Evolutionary conservation across 768 basidiomycete genomes (phyloP).

Genomic region (Lentinula edodes): DNA sequence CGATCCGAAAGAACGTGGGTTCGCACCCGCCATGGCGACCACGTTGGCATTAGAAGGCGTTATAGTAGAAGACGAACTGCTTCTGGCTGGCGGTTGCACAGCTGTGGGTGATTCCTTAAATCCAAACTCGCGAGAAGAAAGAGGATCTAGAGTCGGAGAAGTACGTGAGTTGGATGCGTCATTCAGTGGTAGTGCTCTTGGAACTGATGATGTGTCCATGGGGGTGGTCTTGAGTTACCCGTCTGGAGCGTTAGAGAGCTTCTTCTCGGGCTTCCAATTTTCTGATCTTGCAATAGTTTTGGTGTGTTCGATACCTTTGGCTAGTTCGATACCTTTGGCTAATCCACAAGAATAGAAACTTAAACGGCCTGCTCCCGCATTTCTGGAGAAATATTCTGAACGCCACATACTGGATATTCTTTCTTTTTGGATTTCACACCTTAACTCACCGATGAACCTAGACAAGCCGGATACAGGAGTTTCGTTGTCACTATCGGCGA

Average conservation of each 20-base stretch:
- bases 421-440: constrained; percentile 40
- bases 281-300: constrained; percentile 11
- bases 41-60: neutral
- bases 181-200: neutral
- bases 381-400: constrained; percentile 62
- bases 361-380: constrained; percentile 56
- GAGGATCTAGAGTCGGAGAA: constrained; percentile 4
- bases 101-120: constrained; percentile 1
- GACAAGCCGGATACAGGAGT: constrained; percentile 8
- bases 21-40: neutral
- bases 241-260: neutral
- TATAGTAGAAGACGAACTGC: neutral
- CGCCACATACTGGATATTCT: constrained; percentile 59
- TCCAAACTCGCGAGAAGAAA: constrained; percentile 11
- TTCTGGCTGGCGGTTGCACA: neutral
- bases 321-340: constrained; percentile 19
- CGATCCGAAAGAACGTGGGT: too few relatives aligned
- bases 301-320: constrained; percentile 13
- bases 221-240: neutral
- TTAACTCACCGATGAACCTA: constrained; percentile 20
- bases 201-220: constrained; percentile 1
- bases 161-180: neutral
- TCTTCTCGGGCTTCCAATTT: constrained; percentile 10
- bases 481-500: constrained; percentile 33
- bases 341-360: constrained; percentile 29